These are phyloP conservation scores for Microdochium nivale DNA, from an alignment of 2,329 filamentous ascomycete species.

Conservation along the genomic window DNA sequence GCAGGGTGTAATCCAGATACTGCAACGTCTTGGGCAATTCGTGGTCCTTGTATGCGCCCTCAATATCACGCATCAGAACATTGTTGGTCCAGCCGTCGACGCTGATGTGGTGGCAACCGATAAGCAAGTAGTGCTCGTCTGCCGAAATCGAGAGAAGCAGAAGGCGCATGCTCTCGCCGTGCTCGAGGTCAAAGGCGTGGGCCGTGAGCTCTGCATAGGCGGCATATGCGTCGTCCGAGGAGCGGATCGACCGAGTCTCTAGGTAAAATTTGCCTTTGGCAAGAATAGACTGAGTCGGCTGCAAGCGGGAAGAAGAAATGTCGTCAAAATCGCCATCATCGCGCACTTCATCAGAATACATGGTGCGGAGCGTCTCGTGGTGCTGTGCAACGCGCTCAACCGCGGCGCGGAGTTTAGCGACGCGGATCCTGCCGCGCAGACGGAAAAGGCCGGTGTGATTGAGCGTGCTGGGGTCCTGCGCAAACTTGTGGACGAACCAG, in stretches of 20 bases:
- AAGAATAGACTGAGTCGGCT: conserved; percentile 1
- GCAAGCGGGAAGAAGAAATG: no score
- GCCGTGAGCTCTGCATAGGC: conserved; percentile 1
- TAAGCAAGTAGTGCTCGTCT: conserved; percentile 2
- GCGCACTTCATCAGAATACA: not conserved
- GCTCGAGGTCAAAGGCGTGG: conserved; percentile 4
- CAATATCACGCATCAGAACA: conserved; percentile 4
- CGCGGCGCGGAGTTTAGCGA: not conserved
- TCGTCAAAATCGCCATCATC: not conserved
- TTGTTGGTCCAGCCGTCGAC: conserved; percentile 4
- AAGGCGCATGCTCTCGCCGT: conserved; percentile 3
- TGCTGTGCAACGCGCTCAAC: conserved; percentile 1
- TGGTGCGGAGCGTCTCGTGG: conserved; percentile 4
- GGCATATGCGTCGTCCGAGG: not conserved
- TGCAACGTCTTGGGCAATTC: no score
- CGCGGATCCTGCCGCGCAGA: not conserved
- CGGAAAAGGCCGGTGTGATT: conserved; percentile 1
- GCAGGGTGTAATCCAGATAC: no score
- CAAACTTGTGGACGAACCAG: conserved; percentile 2
- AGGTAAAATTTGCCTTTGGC: not conserved
- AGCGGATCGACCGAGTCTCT: not conserved
- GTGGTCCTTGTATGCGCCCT: not conserved
- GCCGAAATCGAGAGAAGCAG: conserved; percentile 3
- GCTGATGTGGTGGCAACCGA: conserved; percentile 4
- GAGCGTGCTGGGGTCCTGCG: conserved; percentile 2